Evolutionary conservation across 768 basidiomycete species (phyloP), one percentile per base, ranked within the genome.

Genomic region (Cystobasidium onofrii): DNA sequence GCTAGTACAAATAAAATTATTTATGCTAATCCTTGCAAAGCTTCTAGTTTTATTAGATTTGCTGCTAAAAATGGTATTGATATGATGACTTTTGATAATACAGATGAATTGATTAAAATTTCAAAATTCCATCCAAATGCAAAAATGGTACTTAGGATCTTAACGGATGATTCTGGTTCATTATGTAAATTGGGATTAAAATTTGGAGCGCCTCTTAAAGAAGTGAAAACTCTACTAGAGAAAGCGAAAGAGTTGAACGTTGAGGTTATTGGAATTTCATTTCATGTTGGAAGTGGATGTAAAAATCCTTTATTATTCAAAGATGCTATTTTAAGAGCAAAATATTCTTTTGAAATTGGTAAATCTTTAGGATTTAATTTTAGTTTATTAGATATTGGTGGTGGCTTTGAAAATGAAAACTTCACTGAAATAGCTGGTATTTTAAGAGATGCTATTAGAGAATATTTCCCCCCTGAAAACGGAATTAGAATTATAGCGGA

Each of bases 11-110:
- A 86, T 67, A 86, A 89, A 73, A 90, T 99, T 84, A 91, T 98
- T 80, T 99, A 92, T 79, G 96, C 96, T 76, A 99, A 99, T 82
- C 96, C 96, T 0, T 98, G 96, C 88, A 99, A 99, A 83, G 91
- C 96, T 1, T 85, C 87, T 13, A 95, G 92, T 0, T 97, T 94
- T 83, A 86, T 99, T 78, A 90, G 93, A 62, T 86, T 87, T 77
- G 90, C 96, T 18, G 88, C 88, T 50, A 87, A 86, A 77, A 82
- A 84, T 36, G 88, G 90, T 25, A 94, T 98, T 65, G 86, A 91
- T 80, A 88, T 86, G 83, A 96, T 97, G 95, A 97, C 95, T 4
- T 99, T 99, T 80, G 96, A 99, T 84, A 99, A 98, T 82, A 86
- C 86, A 46, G 96, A 99, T 82, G 96, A 99, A 81, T 84, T 99